Conservation (phyloP, 805 yeast species). For the Tetrapisispora namnaoensis region DNA sequence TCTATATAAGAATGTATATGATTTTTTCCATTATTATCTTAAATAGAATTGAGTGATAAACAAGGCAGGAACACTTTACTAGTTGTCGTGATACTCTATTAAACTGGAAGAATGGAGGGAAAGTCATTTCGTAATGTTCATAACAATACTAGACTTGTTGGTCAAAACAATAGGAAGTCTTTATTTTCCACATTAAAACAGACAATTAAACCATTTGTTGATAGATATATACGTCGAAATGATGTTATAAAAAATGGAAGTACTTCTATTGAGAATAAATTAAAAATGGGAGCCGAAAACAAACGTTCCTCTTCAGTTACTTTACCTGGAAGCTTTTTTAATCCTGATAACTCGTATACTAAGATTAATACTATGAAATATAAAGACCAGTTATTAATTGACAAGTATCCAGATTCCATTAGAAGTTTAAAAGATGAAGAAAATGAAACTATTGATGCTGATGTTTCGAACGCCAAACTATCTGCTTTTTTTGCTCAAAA, state of each 20-base stretch:
- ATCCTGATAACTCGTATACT: conserved; percentile 6
- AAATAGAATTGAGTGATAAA: too few species aligned
- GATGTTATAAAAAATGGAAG: neutral
- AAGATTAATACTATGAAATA: neutral
- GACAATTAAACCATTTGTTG: neutral
- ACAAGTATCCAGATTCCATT: neutral
- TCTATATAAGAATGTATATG: too few species aligned
- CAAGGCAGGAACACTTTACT: neutral
- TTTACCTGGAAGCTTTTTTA: conserved; percentile 25
- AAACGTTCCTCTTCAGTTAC: conserved; percentile 1
- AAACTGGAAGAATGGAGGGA: neutral
- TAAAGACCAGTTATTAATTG: conserved; percentile 9
- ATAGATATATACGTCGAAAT: neutral
- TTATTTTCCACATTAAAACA: neutral
- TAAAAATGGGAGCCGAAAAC: neutral
- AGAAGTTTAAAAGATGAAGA: neutral
- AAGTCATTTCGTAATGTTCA: conserved; percentile 2
- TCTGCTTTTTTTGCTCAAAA: conserved; percentile 63
- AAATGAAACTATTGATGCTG: conserved; percentile 10
- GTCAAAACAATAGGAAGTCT: neutral
- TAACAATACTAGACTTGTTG: neutral
- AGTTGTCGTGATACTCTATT: neutral
- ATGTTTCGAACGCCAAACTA: conserved; percentile 47
- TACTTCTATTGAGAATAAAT: neutral
- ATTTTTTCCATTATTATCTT: too few species aligned